Evolutionary conservation across 2,329 filamentous ascomycete species (phyloP).

Genomic region (Trichoderma sp.): DNA sequence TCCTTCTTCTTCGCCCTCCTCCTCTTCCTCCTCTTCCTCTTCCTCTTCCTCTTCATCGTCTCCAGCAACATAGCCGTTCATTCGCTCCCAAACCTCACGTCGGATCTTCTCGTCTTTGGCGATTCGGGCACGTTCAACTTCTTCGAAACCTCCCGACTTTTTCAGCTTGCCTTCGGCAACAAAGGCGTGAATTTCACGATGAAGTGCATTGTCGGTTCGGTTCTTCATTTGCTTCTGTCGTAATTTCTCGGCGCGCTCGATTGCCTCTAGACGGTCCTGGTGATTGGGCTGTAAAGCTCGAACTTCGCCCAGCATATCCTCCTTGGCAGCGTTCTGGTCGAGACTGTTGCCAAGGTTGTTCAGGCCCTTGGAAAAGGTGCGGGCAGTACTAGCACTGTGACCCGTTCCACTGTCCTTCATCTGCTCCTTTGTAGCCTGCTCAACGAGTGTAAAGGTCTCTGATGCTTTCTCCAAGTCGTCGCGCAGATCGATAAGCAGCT

Average conservation of each 20-base stretch:
- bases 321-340: slow-evolving; percentile 82
- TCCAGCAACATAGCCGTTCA: slow-evolving; percentile 57
- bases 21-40: slow-evolving; percentile 25
- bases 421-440: slow-evolving; percentile 98
- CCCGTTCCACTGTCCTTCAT: slow-evolving; percentile 70
- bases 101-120: slow-evolving; percentile 85
- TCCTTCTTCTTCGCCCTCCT: slow-evolving; percentile 28
- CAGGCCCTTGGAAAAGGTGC: slow-evolving; percentile 58
- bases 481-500: slow-evolving; percentile 85
- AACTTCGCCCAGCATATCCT: slow-evolving; percentile 89
- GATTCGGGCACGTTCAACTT: slow-evolving; percentile 81
- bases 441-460: slow-evolving; percentile 91
- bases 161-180: slow-evolving; percentile 90
- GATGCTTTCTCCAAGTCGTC: slow-evolving; percentile 94
- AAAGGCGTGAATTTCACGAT: slow-evolving; percentile 81
- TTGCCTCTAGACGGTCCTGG: slow-evolving; percentile 88
- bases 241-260: slow-evolving; percentile 92
- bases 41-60: slow-evolving; percentile 44
- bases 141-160: slow-evolving; percentile 93
- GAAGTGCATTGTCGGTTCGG: slow-evolving; percentile 73
- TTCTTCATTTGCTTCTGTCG: slow-evolving; percentile 84
- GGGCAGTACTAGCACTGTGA: slow-evolving; percentile 51
- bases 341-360: slow-evolving; percentile 52
- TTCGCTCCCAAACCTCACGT: slow-evolving; percentile 72
- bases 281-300: slow-evolving; percentile 93